These are phyloP conservation scores for Lipomyces anomalus DNA, from an alignment of 805 yeast genomes.

Conservation along the genomic window DNA sequence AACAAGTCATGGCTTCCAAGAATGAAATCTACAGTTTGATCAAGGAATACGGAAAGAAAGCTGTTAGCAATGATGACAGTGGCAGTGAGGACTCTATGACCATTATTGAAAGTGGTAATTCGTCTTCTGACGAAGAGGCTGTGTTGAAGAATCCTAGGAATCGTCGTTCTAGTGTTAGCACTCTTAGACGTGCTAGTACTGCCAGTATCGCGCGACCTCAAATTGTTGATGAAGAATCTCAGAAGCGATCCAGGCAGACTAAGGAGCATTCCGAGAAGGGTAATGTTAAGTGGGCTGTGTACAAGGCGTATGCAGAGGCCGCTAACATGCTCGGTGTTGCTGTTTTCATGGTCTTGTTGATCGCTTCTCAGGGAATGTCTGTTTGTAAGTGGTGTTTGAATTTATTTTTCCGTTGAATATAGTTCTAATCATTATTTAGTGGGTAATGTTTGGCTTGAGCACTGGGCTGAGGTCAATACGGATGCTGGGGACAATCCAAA, in stretches of 20 bases:
- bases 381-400: slow-evolving; percentile 43
- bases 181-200: slow-evolving; percentile 55
- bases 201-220: slow-evolving; percentile 47
- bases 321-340: slow-evolving; percentile 69
- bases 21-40: slow-evolving; percentile 23
- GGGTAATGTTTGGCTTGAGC: slow-evolving; percentile 88
- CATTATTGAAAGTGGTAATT: slow-evolving; percentile 4
- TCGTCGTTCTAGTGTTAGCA: slow-evolving; percentile 27
- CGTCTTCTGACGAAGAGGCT: slow-evolving; percentile 17
- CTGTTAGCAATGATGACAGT: slow-evolving; percentile 8
- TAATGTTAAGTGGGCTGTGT: slow-evolving; percentile 84
- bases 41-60: slow-evolving; percentile 26
- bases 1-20: slow-evolving; percentile 25
- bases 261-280: slow-evolving; percentile 90
- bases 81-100: slow-evolving; percentile 5
- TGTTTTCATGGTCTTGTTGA: slow-evolving; percentile 49
- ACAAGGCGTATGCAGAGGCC: slow-evolving; percentile 76
- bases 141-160: slow-evolving; percentile 3
- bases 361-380: slow-evolving; percentile 26
- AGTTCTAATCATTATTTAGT: slow-evolving; percentile 12
- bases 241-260: slow-evolving; percentile 25
- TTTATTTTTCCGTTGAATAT: slow-evolving; percentile 48
- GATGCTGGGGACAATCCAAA: slow-evolving; percentile 63
- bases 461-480: slow-evolving; percentile 92
- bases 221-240: slow-evolving; percentile 24